phyloP scores from a whole-genome alignment of 345 rosid species.

The Salix purpurea region DNA sequence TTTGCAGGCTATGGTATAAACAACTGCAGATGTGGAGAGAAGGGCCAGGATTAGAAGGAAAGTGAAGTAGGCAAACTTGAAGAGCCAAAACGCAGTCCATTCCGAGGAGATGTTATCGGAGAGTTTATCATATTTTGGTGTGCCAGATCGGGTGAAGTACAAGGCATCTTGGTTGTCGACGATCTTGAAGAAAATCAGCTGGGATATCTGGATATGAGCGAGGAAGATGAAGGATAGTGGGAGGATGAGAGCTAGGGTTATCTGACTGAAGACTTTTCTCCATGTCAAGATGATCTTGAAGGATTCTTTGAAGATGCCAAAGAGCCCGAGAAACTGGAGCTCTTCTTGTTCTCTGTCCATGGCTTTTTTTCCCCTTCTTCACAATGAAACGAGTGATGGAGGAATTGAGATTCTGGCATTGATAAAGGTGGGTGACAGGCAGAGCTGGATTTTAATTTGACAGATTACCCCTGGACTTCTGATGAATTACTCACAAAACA shows the following conservation, averaged over 20 bases:
- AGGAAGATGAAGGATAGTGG: conserved; percentile 52
- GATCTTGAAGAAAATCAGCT: conserved; percentile 20
- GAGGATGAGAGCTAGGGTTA: conserved; percentile 41
- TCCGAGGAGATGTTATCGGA: conserved; percentile 26
- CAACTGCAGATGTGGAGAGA: conserved; percentile 49
- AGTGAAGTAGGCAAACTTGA: conserved; percentile 27
- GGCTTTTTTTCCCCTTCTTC: neutral
- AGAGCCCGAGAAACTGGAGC: conserved; percentile 42
- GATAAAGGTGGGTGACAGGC: too few species aligned
- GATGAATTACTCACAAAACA: too few species aligned
- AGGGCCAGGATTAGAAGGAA: conserved; percentile 29
- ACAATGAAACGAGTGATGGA: neutral
- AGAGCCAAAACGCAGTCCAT: conserved; percentile 22
- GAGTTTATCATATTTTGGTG: conserved; percentile 16
- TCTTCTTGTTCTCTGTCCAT: conserved; percentile 59
- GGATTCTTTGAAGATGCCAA: conserved; percentile 40
- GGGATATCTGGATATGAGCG: conserved; percentile 31
- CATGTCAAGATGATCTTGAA: conserved; percentile 32
- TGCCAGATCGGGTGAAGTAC: conserved; percentile 14
- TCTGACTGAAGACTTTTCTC: conserved; percentile 42
- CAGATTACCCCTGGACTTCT: too few species aligned
- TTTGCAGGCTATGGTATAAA: conserved; percentile 43
- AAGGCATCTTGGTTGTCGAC: conserved; percentile 12
- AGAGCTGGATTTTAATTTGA: too few species aligned
- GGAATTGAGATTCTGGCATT: too few species aligned